phyloP scores from a whole-genome alignment of 2,329 filamentous ascomycete species.

The Xylaria sp. region DNA sequence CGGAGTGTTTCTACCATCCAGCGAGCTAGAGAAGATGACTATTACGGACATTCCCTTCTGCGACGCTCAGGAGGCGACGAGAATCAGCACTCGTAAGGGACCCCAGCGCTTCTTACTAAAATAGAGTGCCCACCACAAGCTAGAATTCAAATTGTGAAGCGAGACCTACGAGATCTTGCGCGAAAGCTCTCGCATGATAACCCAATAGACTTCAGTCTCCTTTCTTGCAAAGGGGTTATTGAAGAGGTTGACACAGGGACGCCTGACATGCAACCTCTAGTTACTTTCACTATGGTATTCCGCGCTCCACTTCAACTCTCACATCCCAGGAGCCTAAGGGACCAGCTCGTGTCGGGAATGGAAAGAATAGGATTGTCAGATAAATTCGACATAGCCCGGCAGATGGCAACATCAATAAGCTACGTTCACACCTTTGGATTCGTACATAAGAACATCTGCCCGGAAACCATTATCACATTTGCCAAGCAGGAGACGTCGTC shows the following conservation, averaged over 20 bases:
- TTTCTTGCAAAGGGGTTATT: constrained; percentile 12
- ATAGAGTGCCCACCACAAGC: not conserved
- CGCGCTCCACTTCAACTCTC: not conserved
- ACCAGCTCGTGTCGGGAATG: not conserved
- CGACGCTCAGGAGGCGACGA: constrained; percentile 6
- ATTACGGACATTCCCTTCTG: constrained; percentile 17
- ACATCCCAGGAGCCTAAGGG: constrained; percentile 7
- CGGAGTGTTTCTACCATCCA: constrained; percentile 6
- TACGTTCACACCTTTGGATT: constrained; percentile 30
- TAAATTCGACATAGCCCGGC: constrained; percentile 15
- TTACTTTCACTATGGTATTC: constrained; percentile 12
- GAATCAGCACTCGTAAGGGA: constrained; percentile 4
- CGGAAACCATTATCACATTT: constrained; percentile 22
- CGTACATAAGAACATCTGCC: constrained; percentile 30
- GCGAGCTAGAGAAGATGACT: constrained; percentile 8
- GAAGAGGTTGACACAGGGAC: not conserved
- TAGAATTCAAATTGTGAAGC: not conserved
- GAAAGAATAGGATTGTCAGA: constrained; percentile 1
- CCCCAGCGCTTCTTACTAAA: not conserved
- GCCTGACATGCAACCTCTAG: not conserved
- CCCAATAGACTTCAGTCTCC: constrained; percentile 7
- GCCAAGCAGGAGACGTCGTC: not conserved
- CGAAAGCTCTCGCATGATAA: constrained; percentile 4
- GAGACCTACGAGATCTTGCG: constrained; percentile 12
- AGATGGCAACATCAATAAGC: constrained; percentile 12